These are phyloP conservation scores for Pseudocercospora fuligena DNA, from an alignment of 2,329 filamentous ascomycete genomes.

Conservation along the genomic window DNA sequence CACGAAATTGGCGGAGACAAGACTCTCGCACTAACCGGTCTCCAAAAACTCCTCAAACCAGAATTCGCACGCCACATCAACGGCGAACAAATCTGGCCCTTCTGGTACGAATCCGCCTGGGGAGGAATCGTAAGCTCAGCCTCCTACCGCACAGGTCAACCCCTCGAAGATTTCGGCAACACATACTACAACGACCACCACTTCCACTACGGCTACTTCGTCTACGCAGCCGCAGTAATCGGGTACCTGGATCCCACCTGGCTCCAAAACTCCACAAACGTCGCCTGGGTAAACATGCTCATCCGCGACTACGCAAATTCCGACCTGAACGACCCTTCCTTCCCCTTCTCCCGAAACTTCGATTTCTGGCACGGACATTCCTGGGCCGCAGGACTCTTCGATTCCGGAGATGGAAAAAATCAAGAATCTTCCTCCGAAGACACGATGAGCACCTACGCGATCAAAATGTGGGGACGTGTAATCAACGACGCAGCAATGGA, in stretches of 20 bases:
- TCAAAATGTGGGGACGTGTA: conserved; percentile 92
- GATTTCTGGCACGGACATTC: conserved; percentile 96
- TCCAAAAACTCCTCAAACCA: conserved; percentile 53
- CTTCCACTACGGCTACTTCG: conserved; percentile 79
- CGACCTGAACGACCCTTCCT: conserved; percentile 69
- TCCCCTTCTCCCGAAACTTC: conserved; percentile 81
- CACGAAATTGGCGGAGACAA: conserved; percentile 61
- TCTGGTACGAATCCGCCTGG: conserved; percentile 67
- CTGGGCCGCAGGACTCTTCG: conserved; percentile 82
- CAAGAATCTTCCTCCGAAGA: conserved; percentile 92
- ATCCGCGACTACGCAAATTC: conserved; percentile 86
- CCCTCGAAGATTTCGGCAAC: conserved; percentile 85
- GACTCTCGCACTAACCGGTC: conserved; percentile 55
- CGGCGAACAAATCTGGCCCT: conserved; percentile 47
- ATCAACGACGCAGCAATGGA: conserved; percentile 79
- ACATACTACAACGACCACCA: conserved; percentile 76
- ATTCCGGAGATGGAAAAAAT: conserved; percentile 75
- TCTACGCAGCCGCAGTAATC: conserved; percentile 83
- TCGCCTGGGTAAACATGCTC: conserved; percentile 79
- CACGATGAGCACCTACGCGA: conserved; percentile 79
- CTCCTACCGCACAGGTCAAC: conserved; percentile 75
- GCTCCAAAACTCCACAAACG: conserved; percentile 66
- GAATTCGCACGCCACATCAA: conserved; percentile 54
- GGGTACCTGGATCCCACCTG: conserved; percentile 77
- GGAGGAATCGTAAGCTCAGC: conserved; percentile 79